Percentiles rank a stretch among this genome's conserved stretches.
Conservation (phyloP, 768 basidiomycete genomes). For the Suillus spraguei region DNA sequence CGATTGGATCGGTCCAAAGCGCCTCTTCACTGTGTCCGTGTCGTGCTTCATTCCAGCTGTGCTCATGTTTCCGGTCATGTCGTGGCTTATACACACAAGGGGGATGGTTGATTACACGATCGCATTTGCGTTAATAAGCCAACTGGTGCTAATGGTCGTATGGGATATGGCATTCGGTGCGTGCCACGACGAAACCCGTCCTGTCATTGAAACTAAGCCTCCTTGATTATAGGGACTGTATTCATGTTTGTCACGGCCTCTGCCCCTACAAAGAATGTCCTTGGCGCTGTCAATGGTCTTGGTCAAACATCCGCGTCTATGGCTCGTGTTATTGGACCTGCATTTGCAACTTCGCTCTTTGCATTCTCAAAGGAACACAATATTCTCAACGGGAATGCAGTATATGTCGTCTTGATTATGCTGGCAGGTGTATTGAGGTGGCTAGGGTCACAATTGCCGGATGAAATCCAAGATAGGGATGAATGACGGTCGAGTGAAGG, state of each 20-base stretch:
- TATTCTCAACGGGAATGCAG: conserved; percentile 49
- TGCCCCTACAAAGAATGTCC: conserved; percentile 48
- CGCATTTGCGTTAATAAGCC: conserved; percentile 48
- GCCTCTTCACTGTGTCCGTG: conserved; percentile 29
- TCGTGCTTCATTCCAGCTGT: conserved; percentile 25
- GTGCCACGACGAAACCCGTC: conserved; percentile 21
- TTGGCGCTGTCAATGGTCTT: conserved; percentile 68
- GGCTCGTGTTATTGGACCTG: conserved; percentile 51
- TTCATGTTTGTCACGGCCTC: conserved; percentile 69
- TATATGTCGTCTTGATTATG: conserved; percentile 43
- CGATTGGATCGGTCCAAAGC: conserved; percentile 38
- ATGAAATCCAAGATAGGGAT: conserved; percentile 38
- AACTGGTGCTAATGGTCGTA: conserved; percentile 49
- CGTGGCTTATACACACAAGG: conserved; percentile 42
- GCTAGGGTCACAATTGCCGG: conserved; percentile 44
- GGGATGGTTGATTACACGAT: conserved; percentile 46
- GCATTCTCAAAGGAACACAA: conserved; percentile 49
- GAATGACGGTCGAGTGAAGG: conserved; percentile 16
- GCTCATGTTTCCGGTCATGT: conserved; percentile 38
- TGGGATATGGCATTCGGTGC: conserved; percentile 60
- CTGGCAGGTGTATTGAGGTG: conserved; percentile 39
- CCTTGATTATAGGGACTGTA: conserved; percentile 49
- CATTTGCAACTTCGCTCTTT: conserved; percentile 50
- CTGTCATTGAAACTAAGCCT: not conserved
- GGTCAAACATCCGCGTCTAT: conserved; percentile 48